phyloP scores from a whole-genome alignment of 306 rosid genomes.

The Castanea mollissima region DNA sequence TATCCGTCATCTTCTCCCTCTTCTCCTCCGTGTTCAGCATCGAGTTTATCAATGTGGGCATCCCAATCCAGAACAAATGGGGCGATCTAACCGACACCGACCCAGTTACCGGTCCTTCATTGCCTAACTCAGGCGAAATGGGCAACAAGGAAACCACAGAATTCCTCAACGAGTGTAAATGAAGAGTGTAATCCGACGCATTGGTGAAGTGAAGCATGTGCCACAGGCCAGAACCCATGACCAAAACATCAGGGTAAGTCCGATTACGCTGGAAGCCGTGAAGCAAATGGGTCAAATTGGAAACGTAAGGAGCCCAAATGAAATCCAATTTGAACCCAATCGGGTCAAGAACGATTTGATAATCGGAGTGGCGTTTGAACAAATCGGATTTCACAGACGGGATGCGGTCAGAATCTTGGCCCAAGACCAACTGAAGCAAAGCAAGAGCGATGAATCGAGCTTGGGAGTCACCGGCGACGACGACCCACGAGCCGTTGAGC shows the following conservation, averaged over 20 bases:
- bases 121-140: conserved; percentile 41
- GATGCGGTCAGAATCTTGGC: conserved; percentile 29
- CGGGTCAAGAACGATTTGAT: conserved; percentile 53
- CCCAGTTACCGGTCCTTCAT: conserved; percentile 38
- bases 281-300: conserved; percentile 60
- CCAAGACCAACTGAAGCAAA: conserved; percentile 56
- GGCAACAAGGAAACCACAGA: conserved; percentile 57
- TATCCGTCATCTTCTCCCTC: conserved; percentile 80
- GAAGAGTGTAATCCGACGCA: conserved; percentile 53
- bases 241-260: conserved; percentile 67
- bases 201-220: conserved; percentile 73
- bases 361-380: conserved; percentile 76
- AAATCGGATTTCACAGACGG: conserved; percentile 43
- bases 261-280: conserved; percentile 45
- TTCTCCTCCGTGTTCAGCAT: conserved; percentile 85
- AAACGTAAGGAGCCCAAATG: conserved; percentile 76
- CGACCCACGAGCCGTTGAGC: conserved; percentile 91
- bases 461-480: conserved; percentile 89
- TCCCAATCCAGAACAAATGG: conserved; percentile 81
- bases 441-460: conserved; percentile 60
- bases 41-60: conserved; percentile 81
- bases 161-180: conserved; percentile 40
- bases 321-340: conserved; percentile 79
- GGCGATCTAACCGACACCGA: conserved; percentile 54
- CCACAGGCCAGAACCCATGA: conserved; percentile 90